These are phyloP conservation scores for Helicocarpus griseus DNA, from an alignment of 2,329 filamentous ascomycete species.

Conservation along the genomic window DNA sequence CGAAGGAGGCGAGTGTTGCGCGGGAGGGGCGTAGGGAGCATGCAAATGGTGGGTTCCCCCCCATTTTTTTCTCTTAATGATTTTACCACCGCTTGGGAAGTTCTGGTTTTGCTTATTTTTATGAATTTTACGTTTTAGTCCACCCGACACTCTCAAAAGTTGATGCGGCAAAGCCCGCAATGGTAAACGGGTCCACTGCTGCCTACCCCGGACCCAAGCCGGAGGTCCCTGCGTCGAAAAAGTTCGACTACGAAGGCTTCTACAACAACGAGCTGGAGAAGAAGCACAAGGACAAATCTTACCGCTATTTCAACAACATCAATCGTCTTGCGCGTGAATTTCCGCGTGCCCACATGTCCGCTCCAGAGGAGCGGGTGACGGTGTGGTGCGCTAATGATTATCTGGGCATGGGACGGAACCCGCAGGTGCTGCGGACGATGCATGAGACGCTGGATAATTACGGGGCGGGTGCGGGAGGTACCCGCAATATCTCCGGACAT, in stretches of 20 bases:
- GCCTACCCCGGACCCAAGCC: conserved; percentile 27
- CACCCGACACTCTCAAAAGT: conserved; percentile 6
- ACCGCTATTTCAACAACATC: conserved; percentile 99
- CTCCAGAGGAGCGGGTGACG: conserved; percentile 74
- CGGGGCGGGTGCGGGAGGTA: conserved; percentile 88
- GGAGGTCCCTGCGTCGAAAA: conserved; percentile 40
- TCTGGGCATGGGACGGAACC: conserved; percentile 92
- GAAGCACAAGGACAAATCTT: conserved; percentile 99
- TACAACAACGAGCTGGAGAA: conserved; percentile 85
- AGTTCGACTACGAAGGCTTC: conserved; percentile 86
- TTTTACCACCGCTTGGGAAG: not conserved
- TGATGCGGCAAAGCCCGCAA: not conserved
- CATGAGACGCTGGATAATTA: conserved; percentile 91
- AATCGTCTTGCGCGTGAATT: conserved; percentile 96
- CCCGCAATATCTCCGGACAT: conserved; percentile 94
- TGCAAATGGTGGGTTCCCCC: conserved; percentile 39
- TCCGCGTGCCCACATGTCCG: conserved; percentile 83
- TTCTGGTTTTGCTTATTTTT: not conserved
- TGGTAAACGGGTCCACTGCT: conserved; percentile 6
- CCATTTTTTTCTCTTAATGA: not conserved
- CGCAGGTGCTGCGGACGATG: conserved; percentile 79
- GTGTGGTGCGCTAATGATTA: conserved; percentile 99
- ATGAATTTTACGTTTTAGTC: conserved; percentile 4
- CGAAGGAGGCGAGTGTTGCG: conserved; percentile 71
- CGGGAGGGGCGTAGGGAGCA: conserved; percentile 40